Base-by-base conservation (phyloP, 129 eudicot genomes). In the Daucus carota region DNA sequence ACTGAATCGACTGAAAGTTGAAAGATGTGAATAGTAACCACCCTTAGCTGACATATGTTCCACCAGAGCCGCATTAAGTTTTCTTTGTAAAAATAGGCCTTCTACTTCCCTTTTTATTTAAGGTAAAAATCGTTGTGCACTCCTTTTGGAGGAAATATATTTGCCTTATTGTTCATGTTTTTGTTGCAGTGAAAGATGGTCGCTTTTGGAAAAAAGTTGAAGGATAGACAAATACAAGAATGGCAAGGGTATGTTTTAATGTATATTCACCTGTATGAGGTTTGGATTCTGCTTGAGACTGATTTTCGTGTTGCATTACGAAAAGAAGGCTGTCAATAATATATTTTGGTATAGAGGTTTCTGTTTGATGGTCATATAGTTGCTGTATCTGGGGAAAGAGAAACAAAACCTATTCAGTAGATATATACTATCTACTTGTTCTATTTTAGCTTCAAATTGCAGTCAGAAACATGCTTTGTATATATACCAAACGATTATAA, bases 191-290 rank as follows among this genome's bases (percentile, higher is more conserved):
- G 77, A 82, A 45, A 84, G 85, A 93, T 93, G 98, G 98, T 93
- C 73, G 97, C 96, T 45, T 93, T 93, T 43, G 98, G 98, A 86
- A 93, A 93, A 67, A 93, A 88, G 90, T 77, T 93, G 92, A 90
- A 93, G 88, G 96, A 93, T 42, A 84, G 98, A 75, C 98, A 91
- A 79, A 85, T 90, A 52, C 93, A 89, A 89, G 97, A 90, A 91
- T 93, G 98, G 98, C 89, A 87, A 75, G 93, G 90, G 98, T 93
- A 87, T 65, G 87, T 60, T 31, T n/a, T 50, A 73, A 17, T 76
- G 44, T 41, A 16, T 18, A 41, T 28, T 73, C 18, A 54, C n/a
- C 33, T 22, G 60, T 44, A 8, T 68, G 16, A 7, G 40, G 16
- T 42, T 69, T 50, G 22, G 48, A 38, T 54, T 20, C 38, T 54